Evolutionary conservation across 805 yeast genomes (phyloP).

Genomic region (Debaryomyces hansenii): DNA sequence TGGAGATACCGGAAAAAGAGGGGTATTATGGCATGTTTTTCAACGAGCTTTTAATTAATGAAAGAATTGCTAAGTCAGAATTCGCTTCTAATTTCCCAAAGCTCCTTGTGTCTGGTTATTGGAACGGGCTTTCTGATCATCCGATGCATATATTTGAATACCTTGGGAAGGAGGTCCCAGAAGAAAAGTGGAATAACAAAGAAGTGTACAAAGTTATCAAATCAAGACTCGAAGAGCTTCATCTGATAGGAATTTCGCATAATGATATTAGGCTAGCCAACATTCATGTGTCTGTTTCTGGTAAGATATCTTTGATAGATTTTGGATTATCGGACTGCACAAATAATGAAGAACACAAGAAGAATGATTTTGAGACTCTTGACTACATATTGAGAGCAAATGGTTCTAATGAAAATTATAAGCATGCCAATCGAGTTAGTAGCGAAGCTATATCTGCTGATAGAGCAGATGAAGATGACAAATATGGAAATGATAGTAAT

Average conservation of each 20-base stretch:
- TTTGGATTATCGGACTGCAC: constrained; percentile 1
- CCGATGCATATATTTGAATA: background rate
- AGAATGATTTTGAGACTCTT: background rate
- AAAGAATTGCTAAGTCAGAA: background rate
- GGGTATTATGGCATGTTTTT: constrained; percentile 2
- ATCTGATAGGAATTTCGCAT: constrained; percentile 1
- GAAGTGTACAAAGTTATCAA: background rate
- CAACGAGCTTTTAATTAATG: constrained; percentile 1
- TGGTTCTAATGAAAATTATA: no score
- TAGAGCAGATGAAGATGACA: no score
- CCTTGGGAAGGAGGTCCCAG: background rate
- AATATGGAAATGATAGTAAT: no score
- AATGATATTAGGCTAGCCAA: background rate
- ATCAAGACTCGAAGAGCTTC: background rate
- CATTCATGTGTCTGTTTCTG: constrained; percentile 1
- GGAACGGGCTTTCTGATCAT: constrained; percentile 1
- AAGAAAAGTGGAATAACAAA: background rate
- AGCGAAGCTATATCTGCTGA: no score
- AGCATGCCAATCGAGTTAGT: no score
- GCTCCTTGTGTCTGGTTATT: constrained; percentile 1
- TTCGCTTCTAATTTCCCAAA: constrained; percentile 2
- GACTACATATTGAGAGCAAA: background rate
- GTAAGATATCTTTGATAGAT: constrained; percentile 1
- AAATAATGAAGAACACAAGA: background rate
- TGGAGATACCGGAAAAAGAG: background rate